phyloP scores from a whole-genome alignment of 2,329 filamentous ascomycete genomes.

The Xylaria arbuscula region DNA sequence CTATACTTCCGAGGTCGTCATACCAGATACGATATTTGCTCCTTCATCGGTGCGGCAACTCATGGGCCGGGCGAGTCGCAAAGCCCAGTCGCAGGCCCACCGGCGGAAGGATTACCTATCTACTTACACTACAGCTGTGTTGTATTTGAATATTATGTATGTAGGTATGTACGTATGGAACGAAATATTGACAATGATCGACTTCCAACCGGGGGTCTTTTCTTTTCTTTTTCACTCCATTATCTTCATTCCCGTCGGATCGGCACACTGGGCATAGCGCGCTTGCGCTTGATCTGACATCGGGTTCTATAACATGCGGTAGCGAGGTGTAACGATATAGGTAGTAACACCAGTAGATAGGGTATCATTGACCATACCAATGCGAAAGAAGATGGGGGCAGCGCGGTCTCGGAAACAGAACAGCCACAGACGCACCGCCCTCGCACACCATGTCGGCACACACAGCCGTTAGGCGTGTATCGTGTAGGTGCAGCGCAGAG shows the following conservation, averaged over 20 bases:
- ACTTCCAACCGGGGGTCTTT: constrained; percentile 27
- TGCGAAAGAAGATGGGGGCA: constrained; percentile 24
- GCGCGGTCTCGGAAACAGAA: constrained; percentile 30
- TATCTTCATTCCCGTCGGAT: constrained; percentile 25
- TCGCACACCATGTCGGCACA: constrained; percentile 14
- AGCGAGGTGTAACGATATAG: background rate
- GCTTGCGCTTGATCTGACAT: constrained; percentile 44
- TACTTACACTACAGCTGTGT: background rate
- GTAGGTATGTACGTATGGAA: background rate
- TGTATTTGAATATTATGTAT: background rate
- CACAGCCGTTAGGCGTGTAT: background rate
- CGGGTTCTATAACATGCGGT: constrained; percentile 3
- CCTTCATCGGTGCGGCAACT: background rate
- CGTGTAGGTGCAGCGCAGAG: constrained; percentile 1
- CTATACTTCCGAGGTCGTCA: constrained; percentile 1
- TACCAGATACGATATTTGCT: constrained; percentile 5
- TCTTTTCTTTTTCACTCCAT: constrained; percentile 1
- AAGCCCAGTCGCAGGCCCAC: constrained; percentile 37
- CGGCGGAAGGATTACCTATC: constrained; percentile 5
- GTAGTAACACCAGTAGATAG: background rate
- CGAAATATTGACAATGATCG: constrained; percentile 23
- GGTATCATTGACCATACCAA: constrained; percentile 16
- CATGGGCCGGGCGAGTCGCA: constrained; percentile 28
- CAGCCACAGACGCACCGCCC: constrained; percentile 35
- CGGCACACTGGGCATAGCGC: constrained; percentile 35